Conservation (phyloP, 345 rosid species). For the Aurinia saxatilis region DNA sequence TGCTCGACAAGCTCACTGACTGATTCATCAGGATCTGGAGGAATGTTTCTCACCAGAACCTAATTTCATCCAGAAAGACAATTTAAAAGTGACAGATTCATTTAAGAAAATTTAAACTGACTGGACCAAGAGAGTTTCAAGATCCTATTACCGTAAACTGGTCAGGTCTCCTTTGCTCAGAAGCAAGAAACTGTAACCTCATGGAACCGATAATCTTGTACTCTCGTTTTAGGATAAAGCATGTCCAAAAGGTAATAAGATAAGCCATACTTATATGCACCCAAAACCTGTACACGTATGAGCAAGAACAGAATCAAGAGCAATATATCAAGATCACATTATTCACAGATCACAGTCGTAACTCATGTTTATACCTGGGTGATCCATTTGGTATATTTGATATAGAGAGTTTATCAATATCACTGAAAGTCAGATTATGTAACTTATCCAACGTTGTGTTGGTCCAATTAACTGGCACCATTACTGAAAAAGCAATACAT, state of each 20-base stretch:
- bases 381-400: constrained; percentile 83
- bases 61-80: constrained; percentile 21
- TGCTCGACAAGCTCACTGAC: constrained; percentile 78
- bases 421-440: constrained; percentile 44
- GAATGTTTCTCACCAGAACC: constrained; percentile 85
- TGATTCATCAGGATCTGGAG: constrained; percentile 91
- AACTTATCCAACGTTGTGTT: constrained; percentile 49
- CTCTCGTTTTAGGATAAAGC: constrained; percentile 67
- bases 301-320: background rate
- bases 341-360: constrained; percentile 1
- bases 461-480: constrained; percentile 91
- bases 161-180: constrained; percentile 68
- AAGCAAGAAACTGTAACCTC: constrained; percentile 89
- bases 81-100: background rate
- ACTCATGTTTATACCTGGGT: constrained; percentile 34
- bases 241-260: constrained; percentile 87
- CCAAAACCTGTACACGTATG: constrained; percentile 58
- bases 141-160: constrained; percentile 58
- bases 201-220: constrained; percentile 64
- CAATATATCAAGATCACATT: background rate
- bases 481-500: constrained; percentile 53
- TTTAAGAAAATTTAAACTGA: background rate
- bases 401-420: constrained; percentile 81
- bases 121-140: background rate
- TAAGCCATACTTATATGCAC: constrained; percentile 86